Base-by-base conservation (phyloP, 345 rosid species). In the Jatropha curcas region DNA sequence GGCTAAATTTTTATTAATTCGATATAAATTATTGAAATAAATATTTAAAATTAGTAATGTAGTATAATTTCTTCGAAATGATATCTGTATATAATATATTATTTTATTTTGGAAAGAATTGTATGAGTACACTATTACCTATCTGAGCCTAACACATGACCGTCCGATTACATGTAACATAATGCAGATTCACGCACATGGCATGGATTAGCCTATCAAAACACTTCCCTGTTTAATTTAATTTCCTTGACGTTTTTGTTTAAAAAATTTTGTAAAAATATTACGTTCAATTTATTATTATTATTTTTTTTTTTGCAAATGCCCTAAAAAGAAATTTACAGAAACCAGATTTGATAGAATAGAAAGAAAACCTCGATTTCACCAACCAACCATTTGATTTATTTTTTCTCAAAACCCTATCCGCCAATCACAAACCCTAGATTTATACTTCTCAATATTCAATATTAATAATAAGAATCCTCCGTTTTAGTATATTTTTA, bases 371-470 rank as follows among this genome's bases (percentile, higher is more conserved):
- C 62, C 53, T 62, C 67, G 39, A 28, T 66, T 67, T 67, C 74
- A 60, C 12, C 62, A 28, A n/a, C n/a, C n/a, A 48, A 34, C 51
- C 28, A n/a, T 41, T 58, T 22, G 30, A 27, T 45, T 65, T 74
- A 27, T 45, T 65, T 74, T 51, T 10, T 59, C 66, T 67, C 71
- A 66, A 56, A 58, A 34, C 55, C 66, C 39, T 50, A 13, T 66
- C 71, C 8, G 10, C 76, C 80, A 77, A 71, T 71, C 67, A 77
- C 68, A 67, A 67, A 77, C 52, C 70, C 70, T 71, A 67, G 71
- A 57, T 77, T 71, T 77, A 58, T 66, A 65, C 71, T 60, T 20
- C 60, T 72, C 51, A 52, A 35, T 43, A 60, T 71, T 59, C 71
- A 20, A 11, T 0, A 4, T 65, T n/a, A n/a, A n/a, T n/a, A n/a